Base-by-base conservation (phyloP, 228 moss, liverwort and hornwort genomes). In the Sphagnum magellanicum region DNA sequence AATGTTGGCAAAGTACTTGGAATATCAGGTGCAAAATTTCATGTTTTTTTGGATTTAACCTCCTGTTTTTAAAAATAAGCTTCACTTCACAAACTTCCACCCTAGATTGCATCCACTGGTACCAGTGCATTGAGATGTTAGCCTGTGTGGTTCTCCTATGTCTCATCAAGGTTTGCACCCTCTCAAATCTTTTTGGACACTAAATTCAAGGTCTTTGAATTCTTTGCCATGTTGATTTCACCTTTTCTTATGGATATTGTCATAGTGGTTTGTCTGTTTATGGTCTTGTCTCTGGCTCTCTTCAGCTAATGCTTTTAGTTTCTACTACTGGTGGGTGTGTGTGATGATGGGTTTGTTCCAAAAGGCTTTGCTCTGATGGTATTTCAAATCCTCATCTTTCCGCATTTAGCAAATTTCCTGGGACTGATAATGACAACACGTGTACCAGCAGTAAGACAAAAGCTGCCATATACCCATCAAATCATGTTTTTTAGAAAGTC, bases 1-100 rank as follows among this genome's bases (percentile, higher is more conserved):
- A 87, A 89, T 69, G 80, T 91, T 8, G 91, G 91, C 10, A 72
- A 76, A 48, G 66, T 87, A 8, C 78, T 91, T 13, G 69, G 80
- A 7, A 7, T 86, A 32, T 80, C 89, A 71, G 91, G 91, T 91
- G 70, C 11, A 49, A 32, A 32, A 32, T 32, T 32, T 32, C 3
- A 32, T 32, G 32, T 32, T 32, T 32, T 32, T 2, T 32, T 32
- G 32, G 32, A 32, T 32, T 32, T 32, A 32, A 32, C 32, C 32
- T 32, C 32, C 32, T 32, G 32, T 32, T 32, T 32, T 32, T 32
- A 32, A 32, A 32, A 1, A 32, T 32, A 3, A 32, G 32, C 32
- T 32, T 32, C 32, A 32, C 32, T 32, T 32, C 32, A 32, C 32
- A 32, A 32, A 32, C 32, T 32, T 32, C 32, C 3, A 32, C 32